Base-by-base conservation (phyloP, 2,329 filamentous ascomycete species). In the Phyllosticta citrichinensis region DNA sequence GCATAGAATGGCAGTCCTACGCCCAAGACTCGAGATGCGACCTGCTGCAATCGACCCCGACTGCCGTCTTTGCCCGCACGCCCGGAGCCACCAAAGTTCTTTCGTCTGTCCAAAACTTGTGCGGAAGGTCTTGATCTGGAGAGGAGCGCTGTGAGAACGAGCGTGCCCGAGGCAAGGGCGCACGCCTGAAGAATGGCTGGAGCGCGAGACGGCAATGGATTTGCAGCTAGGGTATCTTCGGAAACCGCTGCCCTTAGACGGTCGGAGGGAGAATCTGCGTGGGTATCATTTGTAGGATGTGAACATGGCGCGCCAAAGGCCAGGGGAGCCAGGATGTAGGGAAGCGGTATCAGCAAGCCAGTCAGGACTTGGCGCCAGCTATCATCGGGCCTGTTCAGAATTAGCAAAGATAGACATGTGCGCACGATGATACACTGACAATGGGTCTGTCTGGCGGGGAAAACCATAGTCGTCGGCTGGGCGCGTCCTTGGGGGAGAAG, bases 1-100 rank as follows among this genome's bases (percentile, higher is more conserved):
- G 82, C 80, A 66, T 82, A 85, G 66, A 83, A 80, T 0, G 83
- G 83, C 30, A 85, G 66, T 2, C 75, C 70, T 22, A 81, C 67
- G 19, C 77, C 73, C 30, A 74, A 61, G n/a, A 74, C 66, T 56
- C 73, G 76, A 19, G 69, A 65, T 17, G 72, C 56, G 19, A 73
- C 68, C 47, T 61, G 55, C 55, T 61, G 17, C 62, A 55, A 27
- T 24, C 47, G 58, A 22, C 58, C 52, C 64, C 40, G 22, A 53
- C 52, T 55, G 47, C 35, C 33, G 17, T 54, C 54, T n/a, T 47
- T 47, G 12, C 40, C 40, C 14, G 4, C 12, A 5, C 40, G 40
- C 20, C 47, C 54, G 10, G 33, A 56, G 9, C 27, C 55, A 4
- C 60, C 65, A 50, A 65, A 66, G 9, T 66, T 71, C 66, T 74